phyloP scores from a whole-genome alignment of 345 rosid species.

The Eucalyptus curtisii region DNA sequence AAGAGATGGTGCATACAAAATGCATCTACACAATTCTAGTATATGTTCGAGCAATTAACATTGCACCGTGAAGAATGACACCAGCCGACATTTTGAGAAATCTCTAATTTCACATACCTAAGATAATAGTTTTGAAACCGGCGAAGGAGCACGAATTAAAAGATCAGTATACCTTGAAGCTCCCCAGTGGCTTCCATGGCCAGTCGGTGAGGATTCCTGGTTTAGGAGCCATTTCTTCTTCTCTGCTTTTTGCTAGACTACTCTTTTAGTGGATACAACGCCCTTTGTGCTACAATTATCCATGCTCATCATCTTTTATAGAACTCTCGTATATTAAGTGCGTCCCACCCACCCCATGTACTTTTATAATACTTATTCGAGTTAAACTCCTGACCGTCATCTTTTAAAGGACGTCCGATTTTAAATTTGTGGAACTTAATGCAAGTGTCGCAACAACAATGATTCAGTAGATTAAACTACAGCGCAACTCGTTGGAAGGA shows the following conservation, averaged over 20 bases:
- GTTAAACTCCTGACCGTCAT: no score
- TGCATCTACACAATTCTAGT: background rate
- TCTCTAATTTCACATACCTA: background rate
- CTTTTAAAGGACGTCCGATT: no score
- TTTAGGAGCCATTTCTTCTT: conserved; percentile 23
- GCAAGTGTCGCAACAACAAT: no score
- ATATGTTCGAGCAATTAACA: background rate
- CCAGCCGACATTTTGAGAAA: background rate
- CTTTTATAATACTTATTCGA: background rate
- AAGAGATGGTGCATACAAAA: background rate
- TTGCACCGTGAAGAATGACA: background rate
- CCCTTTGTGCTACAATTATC: background rate
- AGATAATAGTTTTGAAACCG: background rate
- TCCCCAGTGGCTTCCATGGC: conserved; percentile 26
- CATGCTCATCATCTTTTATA: background rate
- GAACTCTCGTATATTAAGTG: background rate
- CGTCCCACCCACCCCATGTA: background rate
- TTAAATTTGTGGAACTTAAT: no score
- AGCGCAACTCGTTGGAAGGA: no score
- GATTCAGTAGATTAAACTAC: no score
- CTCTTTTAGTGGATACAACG: background rate
- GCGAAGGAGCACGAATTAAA: background rate
- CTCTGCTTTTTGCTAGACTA: background rate
- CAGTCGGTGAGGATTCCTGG: conserved; percentile 21
- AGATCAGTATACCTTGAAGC: conserved; percentile 6